Evolutionary conservation across 1,284 basidiomycete species (phyloP), one percentile per base, ranked within the genome.

Genomic region (Volvariella surrecta): DNA sequence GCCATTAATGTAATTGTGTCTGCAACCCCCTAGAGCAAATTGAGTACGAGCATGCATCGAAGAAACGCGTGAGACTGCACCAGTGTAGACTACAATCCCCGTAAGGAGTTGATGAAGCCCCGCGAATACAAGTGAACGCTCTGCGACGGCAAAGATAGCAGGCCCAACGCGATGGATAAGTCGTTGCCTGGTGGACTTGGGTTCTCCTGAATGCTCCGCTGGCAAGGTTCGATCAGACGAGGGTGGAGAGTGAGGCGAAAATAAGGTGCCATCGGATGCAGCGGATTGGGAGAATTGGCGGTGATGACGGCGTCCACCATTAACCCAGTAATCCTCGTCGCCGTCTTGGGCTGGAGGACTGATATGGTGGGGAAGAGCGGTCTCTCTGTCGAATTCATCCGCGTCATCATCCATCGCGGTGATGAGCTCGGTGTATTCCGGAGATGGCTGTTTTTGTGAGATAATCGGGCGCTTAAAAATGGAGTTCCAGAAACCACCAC

Each of bases 51-150:
- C 20, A 2, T 21, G 4, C 11, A 17, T 24, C 17, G 19, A 30
- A 30, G 6, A 41, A 37, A 31, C 13, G 28, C 35, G 19, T 21
- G 17, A 28, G 15, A 42, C 4, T 32, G 32, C 44, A 68, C 71
- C 70, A 17, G 87, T 85, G 60, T 93, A 94, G 4, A 83, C 68
- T 8, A 85, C 76, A 18, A 89, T 67, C 1, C 90, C 91, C 0
- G 76, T 73, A 24, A 89, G 54, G 13, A 80, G 50, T 52, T 82
- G 74, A 28, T 67, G 73, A 47, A 86, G 81, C 3, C 75, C 89
- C 21, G 82, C 76, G 40, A 88, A 68, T 3, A 91, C 74, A 6
- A 90, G 65, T 2, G 58, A 56, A 28, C 83, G 70, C 53, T 89
- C 84, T 2, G 77, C 47, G 2, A 74, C 67, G 4, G 70, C 70